These are phyloP conservation scores for Gremmenia infestans DNA, from an alignment of 2,329 filamentous ascomycete genomes.

Conservation along the genomic window DNA sequence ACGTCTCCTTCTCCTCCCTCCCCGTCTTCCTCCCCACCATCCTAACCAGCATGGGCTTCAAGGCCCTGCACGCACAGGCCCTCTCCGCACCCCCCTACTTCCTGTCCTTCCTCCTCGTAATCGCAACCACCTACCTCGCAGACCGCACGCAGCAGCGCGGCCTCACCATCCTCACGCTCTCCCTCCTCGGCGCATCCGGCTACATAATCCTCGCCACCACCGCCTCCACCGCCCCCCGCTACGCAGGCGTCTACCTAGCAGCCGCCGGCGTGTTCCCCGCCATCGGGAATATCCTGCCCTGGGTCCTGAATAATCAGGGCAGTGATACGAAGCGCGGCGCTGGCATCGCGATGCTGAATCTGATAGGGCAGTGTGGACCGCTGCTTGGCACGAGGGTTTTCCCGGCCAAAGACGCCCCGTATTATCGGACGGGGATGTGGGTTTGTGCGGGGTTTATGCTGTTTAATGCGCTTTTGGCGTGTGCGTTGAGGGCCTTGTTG, in stretches of 20 bases:
- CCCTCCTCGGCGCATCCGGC: constrained; percentile 52
- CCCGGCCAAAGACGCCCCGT: constrained; percentile 43
- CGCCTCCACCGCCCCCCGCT: constrained; percentile 38
- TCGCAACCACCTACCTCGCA: constrained; percentile 58
- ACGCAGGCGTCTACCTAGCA: constrained; percentile 46
- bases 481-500: constrained; percentile 49
- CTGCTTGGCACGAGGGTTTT: constrained; percentile 61
- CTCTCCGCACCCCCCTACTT: constrained; percentile 69
- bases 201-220: constrained; percentile 61
- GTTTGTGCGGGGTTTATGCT: constrained; percentile 60
- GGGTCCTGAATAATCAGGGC: constrained; percentile 66
- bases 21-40: constrained; percentile 62
- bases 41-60: constrained; percentile 62
- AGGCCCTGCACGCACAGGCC: constrained; percentile 61
- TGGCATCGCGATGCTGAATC: constrained; percentile 61
- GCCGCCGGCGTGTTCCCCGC: constrained; percentile 61
- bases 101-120: constrained; percentile 57
- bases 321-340: constrained; percentile 62
- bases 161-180: constrained; percentile 51
- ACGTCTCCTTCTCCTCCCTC: constrained; percentile 60
- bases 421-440: constrained; percentile 49
- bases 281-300: constrained; percentile 66
- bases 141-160: constrained; percentile 62
- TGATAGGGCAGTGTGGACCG: constrained; percentile 62
- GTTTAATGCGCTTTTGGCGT: constrained; percentile 50